Base-by-base conservation (phyloP, 2,329 filamentous ascomycete species). In the Capronia coronata region DNA sequence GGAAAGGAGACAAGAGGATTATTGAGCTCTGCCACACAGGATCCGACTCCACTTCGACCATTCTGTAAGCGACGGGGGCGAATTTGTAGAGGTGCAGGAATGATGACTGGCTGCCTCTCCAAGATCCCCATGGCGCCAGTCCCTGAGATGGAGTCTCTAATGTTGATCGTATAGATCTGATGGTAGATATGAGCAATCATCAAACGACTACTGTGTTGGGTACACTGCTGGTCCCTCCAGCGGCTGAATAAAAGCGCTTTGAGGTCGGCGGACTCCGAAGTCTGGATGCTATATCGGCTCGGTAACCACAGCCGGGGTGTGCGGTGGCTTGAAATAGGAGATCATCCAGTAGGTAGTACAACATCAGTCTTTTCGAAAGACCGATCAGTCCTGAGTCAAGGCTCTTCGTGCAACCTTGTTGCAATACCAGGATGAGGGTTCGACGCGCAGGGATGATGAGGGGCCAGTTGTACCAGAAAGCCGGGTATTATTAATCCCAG, bases 401-500 rank as follows among this genome's bases (percentile, higher is more conserved):
- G 29, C 7, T n/a, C 29, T 7, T 8, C 29, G 25, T 27, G 25
- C 25, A 10, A 27, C n/a, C n/a, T 27, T 27, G 25, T 27, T 10
- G 10, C 10, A 10, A 10, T 5, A 27, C 25, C 25, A 27, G 25
- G 25, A 27, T 27, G 6, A 27, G 25, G 25, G 25, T 6, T 27
- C 6, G 25, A 27, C 25, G 10, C 25, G 10, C 25, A 10, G 25
- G 25, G 6, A 5, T 27, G 25, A 18, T 6, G 16, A 18, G 32
- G 32, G 32, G 32, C 16, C 32, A 35, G 11, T 41, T 11, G 38
- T 41, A 25, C 38, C 38, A 41, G 38, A 41, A 41, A 25, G 22
- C 38, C 21, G 38, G 19, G 38, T 23, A 37, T 5, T 5, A 27
- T 27, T 27, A 5, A 10, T 18, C 18, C 34, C 34, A 19, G 30